A percentile compares a stretch with the other conserved stretches of the same genome.
Evolutionary conservation across 2,329 filamentous ascomycete species (phyloP).

Genomic region (Xylaria hypoxylon): DNA sequence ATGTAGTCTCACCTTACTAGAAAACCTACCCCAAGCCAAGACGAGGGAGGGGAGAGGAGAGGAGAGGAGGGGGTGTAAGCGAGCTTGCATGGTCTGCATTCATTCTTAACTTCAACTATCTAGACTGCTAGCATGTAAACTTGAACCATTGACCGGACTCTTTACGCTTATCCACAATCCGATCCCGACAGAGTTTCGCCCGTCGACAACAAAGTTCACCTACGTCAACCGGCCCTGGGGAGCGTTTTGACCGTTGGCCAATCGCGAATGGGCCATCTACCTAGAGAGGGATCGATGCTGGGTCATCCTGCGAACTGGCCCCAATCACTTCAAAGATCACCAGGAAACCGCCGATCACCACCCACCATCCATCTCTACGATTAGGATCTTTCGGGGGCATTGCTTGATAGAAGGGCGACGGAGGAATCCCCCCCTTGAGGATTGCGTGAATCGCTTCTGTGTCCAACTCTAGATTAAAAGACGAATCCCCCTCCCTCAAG

Average conservation of each 20-base stretch:
- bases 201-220: conserved; percentile 29
- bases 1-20: conserved; percentile 26
- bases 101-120: conserved; percentile 14
- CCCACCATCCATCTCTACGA: conserved; percentile 30
- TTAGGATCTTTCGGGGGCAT: not conserved
- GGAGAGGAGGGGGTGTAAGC: not conserved
- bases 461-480: conserved; percentile 10
- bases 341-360: conserved; percentile 45
- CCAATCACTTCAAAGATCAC: conserved; percentile 41
- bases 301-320: conserved; percentile 33
- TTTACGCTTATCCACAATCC: not conserved
- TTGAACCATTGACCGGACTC: conserved; percentile 11
- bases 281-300: conserved; percentile 39
- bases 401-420: conserved; percentile 24
- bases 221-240: conserved; percentile 28
- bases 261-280: conserved; percentile 27
- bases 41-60: conserved; percentile 11
- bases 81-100: conserved; percentile 1
- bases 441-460: conserved; percentile 38
- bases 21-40: conserved; percentile 28
- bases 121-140: not conserved
- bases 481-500: conserved; percentile 22
- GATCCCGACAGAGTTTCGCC: conserved; percentile 34
- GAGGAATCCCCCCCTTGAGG: conserved; percentile 27
- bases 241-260: conserved; percentile 14